A percentile compares a stretch with the other conserved stretches of the same genome.
Conservation (phyloP, 164 flowering plant genomes). For the Magnolia officinalis region DNA sequence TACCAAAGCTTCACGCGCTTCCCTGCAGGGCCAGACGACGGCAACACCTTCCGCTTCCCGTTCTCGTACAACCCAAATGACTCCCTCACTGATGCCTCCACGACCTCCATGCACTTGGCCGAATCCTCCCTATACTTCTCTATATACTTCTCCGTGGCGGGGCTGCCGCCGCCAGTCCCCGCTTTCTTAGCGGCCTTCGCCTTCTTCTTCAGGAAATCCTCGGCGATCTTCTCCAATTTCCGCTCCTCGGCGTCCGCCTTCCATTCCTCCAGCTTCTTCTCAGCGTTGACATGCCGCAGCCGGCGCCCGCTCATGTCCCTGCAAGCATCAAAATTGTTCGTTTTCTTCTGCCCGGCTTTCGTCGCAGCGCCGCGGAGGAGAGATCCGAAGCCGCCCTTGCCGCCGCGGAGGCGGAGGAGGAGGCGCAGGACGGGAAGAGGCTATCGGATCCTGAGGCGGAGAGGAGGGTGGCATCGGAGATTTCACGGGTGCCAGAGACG, state of each 20-base stretch:
- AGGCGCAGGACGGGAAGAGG: constrained; percentile 40
- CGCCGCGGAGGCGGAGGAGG: constrained; percentile 60
- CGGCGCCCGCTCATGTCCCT: constrained; percentile 96
- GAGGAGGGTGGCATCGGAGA: constrained; percentile 28
- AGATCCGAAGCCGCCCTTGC: constrained; percentile 97
- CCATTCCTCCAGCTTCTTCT: constrained; percentile 96
- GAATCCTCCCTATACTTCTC: constrained; percentile 65
- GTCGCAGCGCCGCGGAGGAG: constrained; percentile 92
- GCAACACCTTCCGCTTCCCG: constrained; percentile 40
- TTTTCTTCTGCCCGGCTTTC: constrained; percentile 98
- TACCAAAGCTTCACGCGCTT: constrained; percentile 82
- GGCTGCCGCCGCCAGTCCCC: constrained; percentile 15
- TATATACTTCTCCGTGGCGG: constrained; percentile 59
- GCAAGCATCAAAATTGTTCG: constrained; percentile 94
- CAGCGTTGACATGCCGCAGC: constrained; percentile 89
- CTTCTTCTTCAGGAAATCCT: constrained; percentile 79
- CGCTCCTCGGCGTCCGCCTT: constrained; percentile 73
- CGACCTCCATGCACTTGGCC: constrained; percentile 57
- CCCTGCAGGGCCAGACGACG: constrained; percentile 23
- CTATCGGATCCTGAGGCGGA: constrained; percentile 9
- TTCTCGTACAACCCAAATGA: constrained; percentile 23
- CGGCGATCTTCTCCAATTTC: constrained; percentile 82
- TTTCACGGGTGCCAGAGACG: constrained; percentile 24
- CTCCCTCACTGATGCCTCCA: constrained; percentile 51
- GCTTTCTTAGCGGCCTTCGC: constrained; percentile 39